Evolutionary conservation across 2,329 filamentous ascomycete genomes (phyloP).

Genomic region (Cyphellophora attinorum): DNA sequence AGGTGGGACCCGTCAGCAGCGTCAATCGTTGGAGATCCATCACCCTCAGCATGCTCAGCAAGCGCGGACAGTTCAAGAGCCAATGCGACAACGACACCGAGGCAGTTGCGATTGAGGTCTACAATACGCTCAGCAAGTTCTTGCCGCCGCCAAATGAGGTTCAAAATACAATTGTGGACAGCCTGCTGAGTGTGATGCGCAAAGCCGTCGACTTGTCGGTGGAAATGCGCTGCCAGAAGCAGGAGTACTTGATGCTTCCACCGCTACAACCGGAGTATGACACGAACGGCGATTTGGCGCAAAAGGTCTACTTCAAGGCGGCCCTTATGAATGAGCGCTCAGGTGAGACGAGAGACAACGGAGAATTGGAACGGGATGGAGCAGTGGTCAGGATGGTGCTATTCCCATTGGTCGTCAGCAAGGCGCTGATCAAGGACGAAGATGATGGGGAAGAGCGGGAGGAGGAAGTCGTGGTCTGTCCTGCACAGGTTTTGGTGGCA

Average conservation of each 20-base stretch:
- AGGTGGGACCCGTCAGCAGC: conserved; percentile 79
- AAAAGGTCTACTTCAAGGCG: conserved; percentile 85
- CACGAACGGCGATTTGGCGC: conserved; percentile 76
- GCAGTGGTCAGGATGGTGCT: conserved; percentile 83
- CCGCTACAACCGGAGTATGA: conserved; percentile 93
- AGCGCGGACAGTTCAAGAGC: conserved; percentile 65
- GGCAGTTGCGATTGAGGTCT: conserved; percentile 86
- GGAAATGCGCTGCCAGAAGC: conserved; percentile 93
- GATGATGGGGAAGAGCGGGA: conserved; percentile 48
- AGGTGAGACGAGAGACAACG: conserved; percentile 59
- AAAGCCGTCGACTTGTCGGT: conserved; percentile 84
- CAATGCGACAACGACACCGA: conserved; percentile 87
- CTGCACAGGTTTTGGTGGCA: conserved; percentile 83
- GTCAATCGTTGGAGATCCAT: conserved; percentile 96
- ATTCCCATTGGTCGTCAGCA: conserved; percentile 94
- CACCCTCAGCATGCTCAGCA: conserved; percentile 79
- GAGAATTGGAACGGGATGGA: conserved; percentile 66
- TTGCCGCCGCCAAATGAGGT: conserved; percentile 77
- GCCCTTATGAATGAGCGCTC: conserved; percentile 90
- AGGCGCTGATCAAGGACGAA: conserved; percentile 60
- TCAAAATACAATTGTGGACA: conserved; percentile 70
- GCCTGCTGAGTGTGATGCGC: conserved; percentile 76
- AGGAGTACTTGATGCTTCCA: conserved; percentile 97
- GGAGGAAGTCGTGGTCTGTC: conserved; percentile 90
- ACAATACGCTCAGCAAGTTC: conserved; percentile 71